Evolutionary conservation across 345 rosid species (phyloP).

Genomic region (Anacardium occidentale): DNA sequence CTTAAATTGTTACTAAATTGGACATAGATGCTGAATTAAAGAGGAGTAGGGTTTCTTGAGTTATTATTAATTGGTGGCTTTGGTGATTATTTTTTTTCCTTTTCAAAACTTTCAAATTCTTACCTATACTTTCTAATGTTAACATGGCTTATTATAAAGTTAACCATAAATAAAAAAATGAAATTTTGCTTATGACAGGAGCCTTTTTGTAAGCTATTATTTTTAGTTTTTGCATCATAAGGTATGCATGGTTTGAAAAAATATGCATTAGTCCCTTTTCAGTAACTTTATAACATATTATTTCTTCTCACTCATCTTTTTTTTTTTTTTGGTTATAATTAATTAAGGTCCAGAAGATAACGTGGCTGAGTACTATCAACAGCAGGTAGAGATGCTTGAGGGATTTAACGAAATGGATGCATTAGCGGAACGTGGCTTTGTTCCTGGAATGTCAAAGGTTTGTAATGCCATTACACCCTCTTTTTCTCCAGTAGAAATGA

Average conservation of each 20-base stretch:
- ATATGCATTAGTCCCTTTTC: background rate
- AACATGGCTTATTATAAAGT: background rate
- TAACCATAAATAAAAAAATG: background rate
- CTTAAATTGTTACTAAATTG: background rate
- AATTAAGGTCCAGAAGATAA: constrained; percentile 80
- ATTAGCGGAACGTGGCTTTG: constrained; percentile 86
- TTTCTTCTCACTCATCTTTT: background rate
- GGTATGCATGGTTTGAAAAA: background rate
- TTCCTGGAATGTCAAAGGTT: constrained; percentile 91
- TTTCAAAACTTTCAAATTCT: background rate
- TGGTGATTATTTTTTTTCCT: background rate
- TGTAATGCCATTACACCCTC: constrained; percentile 1
- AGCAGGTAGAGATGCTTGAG: constrained; percentile 94
- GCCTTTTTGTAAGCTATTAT: background rate
- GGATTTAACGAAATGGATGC: constrained; percentile 97
- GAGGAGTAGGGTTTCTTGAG: background rate
- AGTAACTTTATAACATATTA: background rate
- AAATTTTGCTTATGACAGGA: background rate
- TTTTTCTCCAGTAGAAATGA: background rate
- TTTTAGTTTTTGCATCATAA: background rate
- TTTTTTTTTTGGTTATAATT: constrained; percentile 18
- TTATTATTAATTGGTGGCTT: background rate
- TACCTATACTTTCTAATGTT: background rate
- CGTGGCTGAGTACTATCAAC: constrained; percentile 94
- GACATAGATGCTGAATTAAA: background rate